Conservation (phyloP, 1,284 basidiomycete species). For the Tetrapyrgos nigripes region DNA sequence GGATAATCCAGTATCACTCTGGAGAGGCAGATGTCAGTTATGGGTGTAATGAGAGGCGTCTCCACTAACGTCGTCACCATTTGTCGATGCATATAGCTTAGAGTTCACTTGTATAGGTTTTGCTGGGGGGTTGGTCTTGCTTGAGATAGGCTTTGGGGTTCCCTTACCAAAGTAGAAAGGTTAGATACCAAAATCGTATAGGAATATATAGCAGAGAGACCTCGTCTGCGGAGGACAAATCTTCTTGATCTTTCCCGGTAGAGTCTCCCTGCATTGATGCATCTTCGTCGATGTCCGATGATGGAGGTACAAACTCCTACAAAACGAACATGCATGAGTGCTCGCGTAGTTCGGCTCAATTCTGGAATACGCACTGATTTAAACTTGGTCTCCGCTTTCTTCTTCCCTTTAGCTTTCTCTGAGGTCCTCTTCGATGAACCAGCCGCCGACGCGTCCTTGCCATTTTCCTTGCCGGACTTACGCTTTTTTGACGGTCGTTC, state of each 20-base stretch:
- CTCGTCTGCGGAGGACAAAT: not conserved
- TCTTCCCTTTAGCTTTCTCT: conserved; percentile 18
- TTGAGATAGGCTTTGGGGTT: not conserved
- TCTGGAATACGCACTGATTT: conserved; percentile 32
- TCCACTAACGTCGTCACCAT: conserved; percentile 6
- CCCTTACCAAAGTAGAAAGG: not conserved
- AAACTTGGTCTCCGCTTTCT: conserved; percentile 26
- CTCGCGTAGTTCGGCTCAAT: conserved; percentile 10
- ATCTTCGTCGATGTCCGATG: conserved; percentile 39
- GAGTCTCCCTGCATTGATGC: conserved; percentile 13
- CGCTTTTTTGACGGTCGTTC: conserved; percentile 6
- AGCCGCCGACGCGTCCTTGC: conserved; percentile 4
- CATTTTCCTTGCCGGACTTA: conserved; percentile 3
- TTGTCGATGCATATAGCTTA: conserved; percentile 2
- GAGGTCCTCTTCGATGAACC: conserved; percentile 14
- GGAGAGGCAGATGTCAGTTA: conserved; percentile 11
- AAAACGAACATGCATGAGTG: not conserved
- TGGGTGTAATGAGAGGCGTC: no score
- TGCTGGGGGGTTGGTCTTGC: no score
- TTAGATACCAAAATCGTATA: not conserved
- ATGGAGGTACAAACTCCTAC: conserved; percentile 41
- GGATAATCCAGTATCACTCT: conserved; percentile 68
- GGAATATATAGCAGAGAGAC: not conserved
- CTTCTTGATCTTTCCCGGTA: not conserved
- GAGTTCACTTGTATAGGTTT: no score